Percentiles rank a stretch among this genome's conserved stretches.
phyloP scores from a whole-genome alignment of 257 asterid genomes.

The Coffea canephora region DNA sequence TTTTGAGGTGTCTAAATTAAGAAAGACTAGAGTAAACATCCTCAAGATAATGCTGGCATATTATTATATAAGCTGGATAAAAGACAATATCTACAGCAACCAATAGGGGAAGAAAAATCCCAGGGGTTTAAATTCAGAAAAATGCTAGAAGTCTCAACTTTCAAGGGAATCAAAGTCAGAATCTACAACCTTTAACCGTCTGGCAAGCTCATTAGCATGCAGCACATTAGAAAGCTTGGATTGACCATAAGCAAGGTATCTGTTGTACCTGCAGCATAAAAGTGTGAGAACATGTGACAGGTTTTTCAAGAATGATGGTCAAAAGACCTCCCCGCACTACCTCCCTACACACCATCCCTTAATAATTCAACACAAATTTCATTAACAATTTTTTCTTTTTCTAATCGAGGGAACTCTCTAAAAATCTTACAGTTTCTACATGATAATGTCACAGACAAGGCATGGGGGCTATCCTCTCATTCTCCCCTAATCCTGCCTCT shows the following conservation, averaged over 20 bases:
- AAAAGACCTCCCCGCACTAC: too few species aligned
- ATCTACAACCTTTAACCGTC: slow-evolving; percentile 54
- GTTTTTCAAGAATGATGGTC: too few species aligned
- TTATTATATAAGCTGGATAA: background rate
- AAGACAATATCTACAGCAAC: background rate
- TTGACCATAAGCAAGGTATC: slow-evolving; percentile 68
- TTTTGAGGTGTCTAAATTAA: background rate
- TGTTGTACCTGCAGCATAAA: slow-evolving; percentile 47
- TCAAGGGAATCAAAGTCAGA: background rate
- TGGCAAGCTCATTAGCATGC: slow-evolving; percentile 68
- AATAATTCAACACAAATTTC: too few species aligned
- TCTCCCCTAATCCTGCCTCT: too few species aligned
- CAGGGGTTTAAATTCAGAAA: background rate
- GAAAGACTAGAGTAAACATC: background rate
- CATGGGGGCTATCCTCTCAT: too few species aligned
- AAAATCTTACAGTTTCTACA: too few species aligned
- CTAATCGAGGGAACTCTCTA: too few species aligned
- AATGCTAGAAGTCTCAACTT: background rate
- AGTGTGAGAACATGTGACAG: background rate
- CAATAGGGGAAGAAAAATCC: background rate
- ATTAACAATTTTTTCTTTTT: too few species aligned
- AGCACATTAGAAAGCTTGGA: slow-evolving; percentile 79
- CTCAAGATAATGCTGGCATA: background rate
- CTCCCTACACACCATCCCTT: too few species aligned
- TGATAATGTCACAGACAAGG: too few species aligned